Percentiles rank a stretch among this genome's conserved stretches.
Evolutionary conservation across 169 alveolate species (phyloP).

Genomic region (Plasmodium inui): DNA sequence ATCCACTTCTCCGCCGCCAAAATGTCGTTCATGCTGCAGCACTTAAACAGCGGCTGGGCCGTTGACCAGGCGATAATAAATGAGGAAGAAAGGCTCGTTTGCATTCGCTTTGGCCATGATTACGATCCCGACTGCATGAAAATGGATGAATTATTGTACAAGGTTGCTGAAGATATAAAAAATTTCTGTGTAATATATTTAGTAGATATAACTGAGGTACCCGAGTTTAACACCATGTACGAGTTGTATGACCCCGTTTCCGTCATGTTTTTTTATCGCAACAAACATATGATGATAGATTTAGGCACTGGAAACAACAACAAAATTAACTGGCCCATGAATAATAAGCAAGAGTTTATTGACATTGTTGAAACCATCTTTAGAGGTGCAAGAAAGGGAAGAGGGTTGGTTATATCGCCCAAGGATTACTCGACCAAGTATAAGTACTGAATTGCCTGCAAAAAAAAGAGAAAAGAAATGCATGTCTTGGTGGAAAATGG

Average conservation of each 20-base stretch:
- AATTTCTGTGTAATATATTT: constrained; percentile 97
- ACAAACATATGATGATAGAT: constrained; percentile 99
- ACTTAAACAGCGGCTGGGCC: constrained; percentile 98
- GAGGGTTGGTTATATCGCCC: constrained; percentile 97
- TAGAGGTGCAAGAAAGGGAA: constrained; percentile 99
- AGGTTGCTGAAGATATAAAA: constrained; percentile 96
- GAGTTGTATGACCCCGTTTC: constrained; percentile 98
- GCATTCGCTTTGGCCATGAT: constrained; percentile 99
- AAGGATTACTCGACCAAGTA: constrained; percentile 96
- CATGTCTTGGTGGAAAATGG: not conserved
- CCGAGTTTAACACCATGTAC: constrained; percentile 99
- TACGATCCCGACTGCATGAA: constrained; percentile 97
- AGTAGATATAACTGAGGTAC: constrained; percentile 98
- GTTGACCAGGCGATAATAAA: constrained; percentile 98
- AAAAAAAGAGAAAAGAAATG: not conserved
- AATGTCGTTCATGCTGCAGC: constrained; percentile 99
- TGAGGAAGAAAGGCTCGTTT: constrained; percentile 97
- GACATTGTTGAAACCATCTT: constrained; percentile 97
- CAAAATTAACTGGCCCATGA: constrained; percentile 98
- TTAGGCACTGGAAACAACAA: constrained; percentile 99
- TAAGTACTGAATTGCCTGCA: constrained; percentile 84
- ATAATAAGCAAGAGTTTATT: constrained; percentile 97
- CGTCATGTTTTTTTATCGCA: constrained; percentile 98
- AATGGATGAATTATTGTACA: constrained; percentile 97
- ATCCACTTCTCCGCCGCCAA: constrained; percentile 52